These are phyloP conservation scores for Venturia aucupariae DNA, from an alignment of 2,329 filamentous ascomycete species.

Conservation along the genomic window DNA sequence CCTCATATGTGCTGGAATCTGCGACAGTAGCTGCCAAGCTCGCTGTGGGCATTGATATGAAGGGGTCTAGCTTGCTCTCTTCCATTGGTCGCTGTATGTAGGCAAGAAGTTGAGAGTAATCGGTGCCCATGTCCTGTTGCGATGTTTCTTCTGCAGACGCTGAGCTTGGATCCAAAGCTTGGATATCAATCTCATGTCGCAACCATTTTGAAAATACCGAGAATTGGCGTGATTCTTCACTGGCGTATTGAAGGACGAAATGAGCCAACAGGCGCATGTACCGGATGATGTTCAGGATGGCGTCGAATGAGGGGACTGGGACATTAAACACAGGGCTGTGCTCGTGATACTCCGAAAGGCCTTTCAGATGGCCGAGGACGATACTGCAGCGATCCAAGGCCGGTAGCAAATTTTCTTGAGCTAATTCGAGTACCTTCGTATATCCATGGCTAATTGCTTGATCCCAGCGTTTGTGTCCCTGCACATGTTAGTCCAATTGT, in stretches of 20 bases:
- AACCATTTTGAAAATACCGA: slow-evolving; percentile 74
- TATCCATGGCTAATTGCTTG: slow-evolving; percentile 73
- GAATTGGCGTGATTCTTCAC: slow-evolving; percentile 73
- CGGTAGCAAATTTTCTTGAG: slow-evolving; percentile 83
- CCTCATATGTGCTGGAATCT: slow-evolving; percentile 15
- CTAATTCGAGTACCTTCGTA: slow-evolving; percentile 63
- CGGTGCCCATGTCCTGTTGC: slow-evolving; percentile 68
- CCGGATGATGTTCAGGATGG: slow-evolving; percentile 56
- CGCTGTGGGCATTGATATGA: slow-evolving; percentile 39
- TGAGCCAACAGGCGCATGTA: slow-evolving; percentile 69
- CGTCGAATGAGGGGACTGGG: slow-evolving; percentile 29
- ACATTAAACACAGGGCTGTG: slow-evolving; percentile 51
- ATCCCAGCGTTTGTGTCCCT: slow-evolving; percentile 94
- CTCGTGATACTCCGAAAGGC: slow-evolving; percentile 73
- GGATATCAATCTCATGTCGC: slow-evolving; percentile 69
- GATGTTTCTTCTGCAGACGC: slow-evolving; percentile 58
- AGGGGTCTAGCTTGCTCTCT: slow-evolving; percentile 55
- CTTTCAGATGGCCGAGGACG: slow-evolving; percentile 71
- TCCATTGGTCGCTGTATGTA: slow-evolving; percentile 68
- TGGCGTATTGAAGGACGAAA: slow-evolving; percentile 59
- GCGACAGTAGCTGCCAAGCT: slow-evolving; percentile 11
- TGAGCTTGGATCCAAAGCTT: slow-evolving; percentile 53
- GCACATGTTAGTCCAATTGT: background rate
- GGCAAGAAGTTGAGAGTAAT: slow-evolving; percentile 60
- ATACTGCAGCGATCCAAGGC: slow-evolving; percentile 75